Evolutionary conservation across 805 yeast genomes (phyloP).

Genomic region (Kluyveromyces dobzhanskii): DNA sequence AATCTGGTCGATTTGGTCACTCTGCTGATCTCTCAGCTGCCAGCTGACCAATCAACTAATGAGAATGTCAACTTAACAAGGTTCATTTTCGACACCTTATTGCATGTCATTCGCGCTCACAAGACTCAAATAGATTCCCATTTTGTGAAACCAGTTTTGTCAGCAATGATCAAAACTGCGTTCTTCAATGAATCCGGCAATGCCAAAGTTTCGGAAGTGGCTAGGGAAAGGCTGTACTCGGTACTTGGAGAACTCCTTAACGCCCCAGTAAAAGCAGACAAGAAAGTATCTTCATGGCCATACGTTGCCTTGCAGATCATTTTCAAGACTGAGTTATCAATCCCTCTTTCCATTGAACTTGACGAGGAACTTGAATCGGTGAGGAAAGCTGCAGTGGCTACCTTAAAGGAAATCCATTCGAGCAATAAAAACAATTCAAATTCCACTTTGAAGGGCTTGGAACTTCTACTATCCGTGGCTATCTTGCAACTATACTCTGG

Average conservation of each 20-base stretch:
- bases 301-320: slow-evolving; percentile 39
- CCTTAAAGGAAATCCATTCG: slow-evolving; percentile 36
- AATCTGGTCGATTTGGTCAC: slow-evolving; percentile 7
- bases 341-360: slow-evolving; percentile 32
- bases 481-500: slow-evolving; percentile 71
- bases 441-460: slow-evolving; percentile 53
- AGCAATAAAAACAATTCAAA: slow-evolving; percentile 9
- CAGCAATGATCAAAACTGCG: slow-evolving; percentile 24
- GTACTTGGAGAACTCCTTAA: slow-evolving; percentile 51
- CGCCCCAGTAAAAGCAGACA: slow-evolving; percentile 26
- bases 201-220: slow-evolving; percentile 20
- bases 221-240: slow-evolving; percentile 60
- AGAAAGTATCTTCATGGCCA: slow-evolving; percentile 44
- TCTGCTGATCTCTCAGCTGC: slow-evolving; percentile 21
- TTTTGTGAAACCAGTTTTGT: slow-evolving; percentile 27
- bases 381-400: slow-evolving; percentile 40
- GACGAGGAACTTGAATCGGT: slow-evolving; percentile 51
- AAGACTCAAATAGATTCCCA: slow-evolving; percentile 24
- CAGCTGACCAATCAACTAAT: slow-evolving; percentile 1
- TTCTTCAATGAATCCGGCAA: slow-evolving; percentile 23
- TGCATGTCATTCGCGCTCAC: slow-evolving; percentile 43
- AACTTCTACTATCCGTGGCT: slow-evolving; percentile 67
- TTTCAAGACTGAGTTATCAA: slow-evolving; percentile 17
- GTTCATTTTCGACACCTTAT: slow-evolving; percentile 55
- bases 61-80: slow-evolving; percentile 1